These are phyloP conservation scores for Ceriops decandra DNA, from an alignment of 345 rosid genomes.

Conservation along the genomic window DNA sequence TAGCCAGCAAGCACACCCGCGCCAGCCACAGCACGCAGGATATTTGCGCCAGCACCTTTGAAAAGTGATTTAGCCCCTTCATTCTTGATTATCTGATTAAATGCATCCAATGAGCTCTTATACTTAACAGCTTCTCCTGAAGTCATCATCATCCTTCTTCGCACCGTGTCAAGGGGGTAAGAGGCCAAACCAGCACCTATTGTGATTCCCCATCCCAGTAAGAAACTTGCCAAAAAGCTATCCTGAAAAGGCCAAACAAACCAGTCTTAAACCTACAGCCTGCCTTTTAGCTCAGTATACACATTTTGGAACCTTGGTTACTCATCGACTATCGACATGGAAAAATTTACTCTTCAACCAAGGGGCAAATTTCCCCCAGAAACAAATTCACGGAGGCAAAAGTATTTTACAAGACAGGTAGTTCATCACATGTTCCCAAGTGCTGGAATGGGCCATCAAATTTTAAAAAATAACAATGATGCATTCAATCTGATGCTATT, in stretches of 20 bases:
- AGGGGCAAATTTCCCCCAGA: too few species aligned
- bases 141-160: constrained; percentile 38
- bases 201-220: constrained; percentile 18
- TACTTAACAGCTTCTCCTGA: constrained; percentile 36
- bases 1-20: constrained; percentile 38
- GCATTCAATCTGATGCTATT: too few species aligned
- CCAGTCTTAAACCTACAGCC: background rate
- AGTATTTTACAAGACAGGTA: too few species aligned
- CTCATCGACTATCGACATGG: background rate
- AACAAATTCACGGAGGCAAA: too few species aligned
- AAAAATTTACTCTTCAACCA: too few species aligned
- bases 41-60: constrained; percentile 36
- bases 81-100: constrained; percentile 25
- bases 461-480: too few species aligned
- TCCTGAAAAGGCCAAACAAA: constrained; percentile 13
- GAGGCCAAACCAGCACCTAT: constrained; percentile 23
- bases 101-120: constrained; percentile 27
- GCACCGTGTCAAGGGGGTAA: constrained; percentile 28
- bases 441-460: too few species aligned
- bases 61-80: constrained; percentile 28
- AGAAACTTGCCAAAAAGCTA: constrained; percentile 21
- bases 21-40: constrained; percentile 34
- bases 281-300: background rate
- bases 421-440: too few species aligned
- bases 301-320: background rate